Base-by-base conservation (phyloP, 139 green algal genomes). In the Chlamydomonas sphaeroides region DNA sequence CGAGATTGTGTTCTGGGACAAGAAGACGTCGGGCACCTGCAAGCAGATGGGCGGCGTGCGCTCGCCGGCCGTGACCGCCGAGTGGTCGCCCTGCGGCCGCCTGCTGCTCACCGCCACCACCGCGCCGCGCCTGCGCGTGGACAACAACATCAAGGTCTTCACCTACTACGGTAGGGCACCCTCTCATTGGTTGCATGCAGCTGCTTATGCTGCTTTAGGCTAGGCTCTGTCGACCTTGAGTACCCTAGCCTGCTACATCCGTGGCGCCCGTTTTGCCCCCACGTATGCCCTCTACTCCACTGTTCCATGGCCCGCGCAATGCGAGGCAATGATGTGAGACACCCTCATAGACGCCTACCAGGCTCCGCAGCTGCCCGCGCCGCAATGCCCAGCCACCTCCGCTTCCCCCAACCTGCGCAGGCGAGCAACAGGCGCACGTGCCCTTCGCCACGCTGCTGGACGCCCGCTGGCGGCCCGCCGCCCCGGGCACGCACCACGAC, bases 31-130 rank as follows among this genome's bases (percentile, higher is more conserved):
- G 84, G 94, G 92, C 51, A 91, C 92, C 33, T 96, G 88, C 88
- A 96, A 95, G 84, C 85, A 90, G 57, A 94, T 98, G 84, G 93
- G 89, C 23, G 87, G 87, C 45, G 85, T 89, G 8, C 85, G 84
- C 51, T 86, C 70, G n/a, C 83, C 85, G 0, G 71, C 72, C 30
- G 94, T 98, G 18, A 90, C 70, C 8, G 80, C 88, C 1, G 89
- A 97, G 62, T 99, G 97, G 97, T 91, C 94, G 23, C 97, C 97
- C 17, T 90, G 95, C 87, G 97, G 97, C 0, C 90, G 94, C 20
- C 83, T 93, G 67, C 59, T 99, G 30, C 68, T 99, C 65, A 95
- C 91, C 4, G 89, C 95, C 35, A 99, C 95, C 39, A 92, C 90
- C 14, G 92, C 97, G 10, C 97, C 97, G 0, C 88, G 97, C 25